Evolutionary conservation across 768 basidiomycete genomes (phyloP), one percentile per base, ranked within the genome.

Genomic region (Boletus rex-veris): DNA sequence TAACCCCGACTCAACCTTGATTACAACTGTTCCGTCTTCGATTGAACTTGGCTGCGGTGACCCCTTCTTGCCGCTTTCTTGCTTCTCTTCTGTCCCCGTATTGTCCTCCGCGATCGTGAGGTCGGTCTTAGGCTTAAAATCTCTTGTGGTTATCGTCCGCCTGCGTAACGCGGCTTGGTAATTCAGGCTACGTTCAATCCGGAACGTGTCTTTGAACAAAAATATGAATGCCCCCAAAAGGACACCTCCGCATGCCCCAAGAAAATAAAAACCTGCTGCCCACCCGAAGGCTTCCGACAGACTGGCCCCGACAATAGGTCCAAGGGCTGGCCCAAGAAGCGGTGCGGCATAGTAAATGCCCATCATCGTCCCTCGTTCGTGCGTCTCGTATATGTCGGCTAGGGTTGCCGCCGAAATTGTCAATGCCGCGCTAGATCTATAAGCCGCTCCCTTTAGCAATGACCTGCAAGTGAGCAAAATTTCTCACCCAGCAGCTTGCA

Each of bases 231-330:
- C 70, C 37, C 82, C 41, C 47, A 82, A 73, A 47, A 78, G 79
- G 33, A 77, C 28, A 2, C 82, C 83, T 9, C 80, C 80, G 50
- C 86, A 76, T 31, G 84, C 83, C 1, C 80, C 74, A 21, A 93
- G 78, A 67, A 94, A 91, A 80, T 89, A 95, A 67, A 95, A 92
- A 1, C 83, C 81, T 8, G 85, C 82, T 36, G 89, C 80, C 93
- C 94, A 96, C 48, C 75, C 78, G 67, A 85, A 85, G 0, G 74
- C 78, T 49, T 83, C 75, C 0, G 88, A 84, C 4, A 91, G 70
- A 5, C 71, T 77, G 0, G 90, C 89, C 3, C 90, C 90, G 42
- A 90, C 59, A 18, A 91, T 77, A 6, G 88, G 86, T 0, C 87
- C 88, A 4, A 89, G 59, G n/a, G 80, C 78, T 9, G 84, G 83